Conservation (phyloP, 257 asterid species). For the Oldenlandia corymbosa region DNA sequence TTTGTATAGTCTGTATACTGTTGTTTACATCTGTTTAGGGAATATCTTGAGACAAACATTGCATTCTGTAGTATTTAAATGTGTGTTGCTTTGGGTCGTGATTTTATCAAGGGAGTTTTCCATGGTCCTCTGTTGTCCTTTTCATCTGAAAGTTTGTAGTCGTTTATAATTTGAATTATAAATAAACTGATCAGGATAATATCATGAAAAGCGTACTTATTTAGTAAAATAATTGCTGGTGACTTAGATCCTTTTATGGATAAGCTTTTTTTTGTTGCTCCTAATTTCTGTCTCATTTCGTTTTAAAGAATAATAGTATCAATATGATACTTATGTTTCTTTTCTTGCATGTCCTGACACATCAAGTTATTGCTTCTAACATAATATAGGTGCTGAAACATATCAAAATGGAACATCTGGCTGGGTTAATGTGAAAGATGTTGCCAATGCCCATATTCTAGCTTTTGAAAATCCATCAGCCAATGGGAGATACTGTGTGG, state of each 20-base stretch:
- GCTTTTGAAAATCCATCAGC: constrained; percentile 66
- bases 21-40: not conserved
- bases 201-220: not conserved
- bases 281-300: not conserved
- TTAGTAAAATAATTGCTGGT: not conserved
- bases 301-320: not conserved
- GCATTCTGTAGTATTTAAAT: too few species aligned
- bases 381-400: constrained; percentile 28
- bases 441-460: constrained; percentile 63
- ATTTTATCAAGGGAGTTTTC: not conserved
- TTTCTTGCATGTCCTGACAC: too few species aligned
- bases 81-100: not conserved
- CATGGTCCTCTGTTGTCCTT: not conserved
- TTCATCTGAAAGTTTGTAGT: not conserved
- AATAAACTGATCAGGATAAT: too few species aligned
- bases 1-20: not conserved
- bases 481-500: constrained; percentile 59
- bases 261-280: not conserved
- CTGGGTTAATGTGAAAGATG: constrained; percentile 72
- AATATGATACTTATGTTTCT: not conserved
- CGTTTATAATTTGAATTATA: not conserved
- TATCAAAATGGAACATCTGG: constrained; percentile 37
- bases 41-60: not conserved
- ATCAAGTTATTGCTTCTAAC: too few species aligned
- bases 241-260: not conserved